Percentiles rank a stretch among this genome's conserved stretches.
Evolutionary conservation across 306 rosid species (phyloP).

Genomic region (Luffa aegyptiaca): DNA sequence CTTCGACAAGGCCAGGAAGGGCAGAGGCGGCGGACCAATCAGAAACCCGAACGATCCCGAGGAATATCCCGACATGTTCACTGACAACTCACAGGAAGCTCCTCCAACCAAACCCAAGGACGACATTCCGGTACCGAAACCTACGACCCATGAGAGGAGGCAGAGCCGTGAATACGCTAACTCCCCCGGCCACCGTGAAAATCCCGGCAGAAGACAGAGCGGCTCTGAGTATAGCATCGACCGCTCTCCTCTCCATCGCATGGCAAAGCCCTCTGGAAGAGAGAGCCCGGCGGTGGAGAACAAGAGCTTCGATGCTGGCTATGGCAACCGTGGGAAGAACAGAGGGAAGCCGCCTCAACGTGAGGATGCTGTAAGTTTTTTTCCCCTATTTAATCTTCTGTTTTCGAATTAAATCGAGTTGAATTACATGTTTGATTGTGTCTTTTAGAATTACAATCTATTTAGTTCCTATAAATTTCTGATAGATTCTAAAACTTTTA

Average conservation of each 20-base stretch:
- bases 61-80: conserved; percentile 37
- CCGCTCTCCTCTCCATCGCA: conserved; percentile 81
- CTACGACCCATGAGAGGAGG: conserved; percentile 27
- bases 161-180: conserved; percentile 44
- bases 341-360: conserved; percentile 47
- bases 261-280: conserved; percentile 48
- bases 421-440: too few relatives aligned
- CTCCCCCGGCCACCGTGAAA: conserved; percentile 53
- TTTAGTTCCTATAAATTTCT: too few relatives aligned
- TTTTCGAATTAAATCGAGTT: too few relatives aligned
- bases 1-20: conserved; percentile 85
- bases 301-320: conserved; percentile 51
- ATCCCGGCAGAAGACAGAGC: conserved; percentile 19
- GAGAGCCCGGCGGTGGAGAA: conserved; percentile 59
- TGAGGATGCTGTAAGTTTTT: conserved; percentile 51
- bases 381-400: background rate
- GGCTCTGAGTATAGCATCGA: conserved; percentile 66
- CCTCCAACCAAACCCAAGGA: conserved; percentile 32
- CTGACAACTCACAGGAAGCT: conserved; percentile 25
- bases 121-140: conserved; percentile 22
- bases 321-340: conserved; percentile 70
- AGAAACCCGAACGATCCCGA: conserved; percentile 86
- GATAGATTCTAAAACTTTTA: too few relatives aligned
- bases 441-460: too few relatives aligned
- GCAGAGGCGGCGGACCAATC: conserved; percentile 54